Conservation (phyloP, 2,329 filamentous ascomycete genomes). For the Massarina eburnea region DNA sequence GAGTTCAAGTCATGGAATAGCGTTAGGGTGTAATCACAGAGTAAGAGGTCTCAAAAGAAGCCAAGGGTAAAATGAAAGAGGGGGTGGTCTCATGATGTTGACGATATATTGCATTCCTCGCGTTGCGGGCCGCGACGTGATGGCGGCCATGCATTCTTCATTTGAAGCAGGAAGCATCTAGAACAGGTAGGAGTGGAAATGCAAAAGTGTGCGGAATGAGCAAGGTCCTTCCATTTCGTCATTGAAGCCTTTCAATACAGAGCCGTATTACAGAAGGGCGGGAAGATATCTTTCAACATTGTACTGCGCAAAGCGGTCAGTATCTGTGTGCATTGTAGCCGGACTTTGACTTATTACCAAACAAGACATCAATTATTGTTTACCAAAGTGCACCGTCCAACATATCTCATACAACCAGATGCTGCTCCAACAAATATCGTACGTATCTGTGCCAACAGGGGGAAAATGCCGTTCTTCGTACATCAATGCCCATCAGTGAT, state of each 20-base stretch:
- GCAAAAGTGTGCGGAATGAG: constrained; percentile 1
- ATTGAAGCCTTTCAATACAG: too few species aligned
- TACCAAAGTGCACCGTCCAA: background rate
- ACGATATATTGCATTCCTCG: constrained; percentile 13
- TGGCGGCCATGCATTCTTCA: constrained; percentile 14
- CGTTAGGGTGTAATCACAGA: background rate
- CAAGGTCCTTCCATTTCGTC: too few species aligned
- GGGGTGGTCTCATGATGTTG: constrained; percentile 2
- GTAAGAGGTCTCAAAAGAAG: background rate
- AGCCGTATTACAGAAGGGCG: too few species aligned
- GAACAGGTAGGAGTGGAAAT: background rate
- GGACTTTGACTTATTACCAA: background rate
- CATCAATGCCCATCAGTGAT: background rate
- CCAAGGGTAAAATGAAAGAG: constrained; percentile 1
- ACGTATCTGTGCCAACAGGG: background rate
- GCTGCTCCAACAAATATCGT: too few species aligned
- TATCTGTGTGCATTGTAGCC: background rate
- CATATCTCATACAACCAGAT: background rate
- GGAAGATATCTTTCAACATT: too few species aligned
- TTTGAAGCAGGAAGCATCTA: background rate
- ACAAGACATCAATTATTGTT: background rate
- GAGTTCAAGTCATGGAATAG: constrained; percentile 4
- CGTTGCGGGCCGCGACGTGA: constrained; percentile 14
- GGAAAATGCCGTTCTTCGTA: background rate
- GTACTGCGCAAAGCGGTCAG: background rate